Conservation (phyloP, 192 early-diverging fungal genomes). For the Coemansia asiatica region DNA sequence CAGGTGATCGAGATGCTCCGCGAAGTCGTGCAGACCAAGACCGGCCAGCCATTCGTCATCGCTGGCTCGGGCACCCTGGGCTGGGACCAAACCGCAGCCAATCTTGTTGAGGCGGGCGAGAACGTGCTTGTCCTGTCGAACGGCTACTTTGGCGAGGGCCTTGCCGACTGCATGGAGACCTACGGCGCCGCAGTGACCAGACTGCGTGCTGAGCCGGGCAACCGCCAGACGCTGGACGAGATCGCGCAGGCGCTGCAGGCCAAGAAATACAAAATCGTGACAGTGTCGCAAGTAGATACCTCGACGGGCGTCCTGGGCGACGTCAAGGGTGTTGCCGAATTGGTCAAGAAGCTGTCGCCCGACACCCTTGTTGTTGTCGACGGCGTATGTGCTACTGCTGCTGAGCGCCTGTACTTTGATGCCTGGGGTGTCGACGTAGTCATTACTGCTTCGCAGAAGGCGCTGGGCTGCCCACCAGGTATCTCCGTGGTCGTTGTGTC, state of each 20-base stretch:
- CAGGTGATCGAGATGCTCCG: conserved; percentile 82
- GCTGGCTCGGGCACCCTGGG: conserved; percentile 96
- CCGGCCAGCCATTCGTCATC: conserved; percentile 90
- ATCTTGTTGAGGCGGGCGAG: conserved; percentile 87
- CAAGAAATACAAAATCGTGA: conserved; percentile 81
- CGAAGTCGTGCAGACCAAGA: conserved; percentile 73
- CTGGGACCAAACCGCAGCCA: conserved; percentile 94
- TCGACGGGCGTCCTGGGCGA: conserved; percentile 90
- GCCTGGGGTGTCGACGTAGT: conserved; percentile 90
- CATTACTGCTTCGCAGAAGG: conserved; percentile 94
- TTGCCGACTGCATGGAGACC: conserved; percentile 84
- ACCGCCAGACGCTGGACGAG: conserved; percentile 65
- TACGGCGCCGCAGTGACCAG: conserved; percentile 88
- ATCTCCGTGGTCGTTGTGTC: conserved; percentile 85
- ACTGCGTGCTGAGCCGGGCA: conserved; percentile 68
- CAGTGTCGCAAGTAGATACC: conserved; percentile 95
- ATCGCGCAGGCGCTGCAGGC: conserved; percentile 65
- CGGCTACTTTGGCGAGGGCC: conserved; percentile 95
- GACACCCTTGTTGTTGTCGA: conserved; percentile 89
- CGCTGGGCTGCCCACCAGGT: conserved; percentile 91
- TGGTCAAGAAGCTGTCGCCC: conserved; percentile 76
- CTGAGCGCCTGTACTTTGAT: conserved; percentile 89
- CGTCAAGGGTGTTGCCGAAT: conserved; percentile 70
- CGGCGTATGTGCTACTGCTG: conserved; percentile 93
- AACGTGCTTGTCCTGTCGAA: conserved; percentile 85